Evolutionary conservation across 805 yeast genomes (phyloP), one percentile per base, ranked within the genome.

Genomic region (Ogataea neopini): DNA sequence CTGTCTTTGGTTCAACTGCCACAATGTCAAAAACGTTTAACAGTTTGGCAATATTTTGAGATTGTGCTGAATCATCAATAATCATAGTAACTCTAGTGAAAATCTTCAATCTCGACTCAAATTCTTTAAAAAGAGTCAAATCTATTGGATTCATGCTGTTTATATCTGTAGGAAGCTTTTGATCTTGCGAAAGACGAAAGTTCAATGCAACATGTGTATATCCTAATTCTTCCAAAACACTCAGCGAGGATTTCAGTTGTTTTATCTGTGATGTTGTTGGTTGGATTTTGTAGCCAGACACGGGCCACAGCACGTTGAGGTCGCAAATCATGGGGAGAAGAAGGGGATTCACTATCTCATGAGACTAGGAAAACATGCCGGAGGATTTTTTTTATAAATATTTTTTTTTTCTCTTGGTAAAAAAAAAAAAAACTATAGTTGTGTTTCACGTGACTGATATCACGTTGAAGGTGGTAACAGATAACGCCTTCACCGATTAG

Each of bases 141-240:
- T 73, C 63, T 3, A 74, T 82, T 54, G 75, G 84, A 61, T 66
- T 75, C 38, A 47, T 25, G 22, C 60, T 54, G n/a, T 68, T 61
- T 9, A 62, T 57, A 45, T 74, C 72, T 11, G 65, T 61, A 2
- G 86, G 86, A 17, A 85, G 66, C 57, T 79, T 82, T 20, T 72
- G 71, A 14, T 68, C 62, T 53, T 81, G 69, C 2, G 74, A 74
- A 8, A 62, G 55, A 23, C 50, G 50, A 58, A 83, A 83, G 64
- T 88, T 90, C 43, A 91, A 67, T 2, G 92, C 97, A 3, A 88
- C 73, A 54, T 83, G 86, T 0, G 86, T 79, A 61, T 89, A 89
- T 9, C 92, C 94, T 6, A 86, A 62, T 20, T 75, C 67, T 52
- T 80, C 77, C 17, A 81, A 66, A 15, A 83, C 80, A 6, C 74